A percentile compares a stretch with the other conserved stretches of the same genome.
Evolutionary conservation across 2,329 filamentous ascomycete species (phyloP).

Genomic region (Arthrobotrys pseudoclavata): DNA sequence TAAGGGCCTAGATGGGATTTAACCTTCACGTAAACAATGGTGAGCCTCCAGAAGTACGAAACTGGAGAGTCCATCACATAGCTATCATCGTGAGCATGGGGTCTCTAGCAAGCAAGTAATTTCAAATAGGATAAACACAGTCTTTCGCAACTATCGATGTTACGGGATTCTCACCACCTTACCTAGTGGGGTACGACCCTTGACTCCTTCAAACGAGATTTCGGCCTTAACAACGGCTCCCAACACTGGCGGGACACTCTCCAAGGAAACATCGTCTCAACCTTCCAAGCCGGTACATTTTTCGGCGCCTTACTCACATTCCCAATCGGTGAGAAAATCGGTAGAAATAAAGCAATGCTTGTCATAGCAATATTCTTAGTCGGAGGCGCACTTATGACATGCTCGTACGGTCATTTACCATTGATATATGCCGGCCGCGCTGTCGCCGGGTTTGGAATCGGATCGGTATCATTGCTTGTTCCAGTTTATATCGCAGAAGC

Average conservation of each 20-base stretch:
- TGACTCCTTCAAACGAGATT: constrained; percentile 78
- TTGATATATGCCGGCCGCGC: constrained; percentile 75
- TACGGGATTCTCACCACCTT: constrained; percentile 60
- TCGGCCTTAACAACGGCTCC: constrained; percentile 69
- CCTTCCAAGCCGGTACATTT: constrained; percentile 67
- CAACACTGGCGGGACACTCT: constrained; percentile 66
- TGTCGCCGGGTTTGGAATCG: constrained; percentile 75
- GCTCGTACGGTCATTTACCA: constrained; percentile 64
- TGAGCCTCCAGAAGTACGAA: constrained; percentile 41
- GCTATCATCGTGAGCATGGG: constrained; percentile 50
- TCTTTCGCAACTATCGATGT: not conserved
- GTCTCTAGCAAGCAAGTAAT: constrained; percentile 51
- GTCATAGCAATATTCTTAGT: constrained; percentile 68
- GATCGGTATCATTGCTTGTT: constrained; percentile 75
- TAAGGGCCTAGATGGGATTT: constrained; percentile 12
- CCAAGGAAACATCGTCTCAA: constrained; percentile 67
- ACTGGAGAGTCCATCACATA: constrained; percentile 51
- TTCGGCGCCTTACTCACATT: constrained; percentile 67
- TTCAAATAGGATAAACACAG: no score
- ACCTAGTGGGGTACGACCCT: constrained; percentile 71
- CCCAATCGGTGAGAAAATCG: constrained; percentile 69
- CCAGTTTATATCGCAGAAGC: constrained; percentile 75
- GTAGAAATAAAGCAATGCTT: constrained; percentile 69
- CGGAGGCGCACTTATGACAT: constrained; percentile 64
- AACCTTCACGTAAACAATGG: constrained; percentile 39